These are phyloP conservation scores for Daldinia eschscholtzii DNA, from an alignment of 2,329 filamentous ascomycete species.

Conservation along the genomic window DNA sequence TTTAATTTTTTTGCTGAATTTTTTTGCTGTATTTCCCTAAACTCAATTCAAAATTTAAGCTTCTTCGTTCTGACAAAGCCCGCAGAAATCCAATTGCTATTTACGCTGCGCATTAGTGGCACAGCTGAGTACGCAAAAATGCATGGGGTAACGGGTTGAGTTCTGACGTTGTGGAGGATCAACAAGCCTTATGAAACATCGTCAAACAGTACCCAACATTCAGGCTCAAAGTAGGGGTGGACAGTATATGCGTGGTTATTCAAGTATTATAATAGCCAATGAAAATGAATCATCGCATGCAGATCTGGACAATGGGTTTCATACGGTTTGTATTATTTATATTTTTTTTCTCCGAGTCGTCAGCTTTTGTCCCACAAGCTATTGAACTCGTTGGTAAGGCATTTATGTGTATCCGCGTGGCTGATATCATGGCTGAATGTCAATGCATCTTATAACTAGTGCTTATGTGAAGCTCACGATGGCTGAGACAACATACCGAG, in stretches of 20 bases:
- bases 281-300: background rate
- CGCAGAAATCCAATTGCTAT: background rate
- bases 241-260: conserved; percentile 4
- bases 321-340: background rate
- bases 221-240: conserved; percentile 1
- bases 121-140: conserved; percentile 18
- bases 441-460: background rate
- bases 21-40: background rate
- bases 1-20: background rate
- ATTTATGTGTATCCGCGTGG: background rate
- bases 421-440: background rate
- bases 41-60: background rate
- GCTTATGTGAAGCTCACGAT: background rate
- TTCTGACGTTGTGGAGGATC: conserved; percentile 26
- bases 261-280: conserved; percentile 8
- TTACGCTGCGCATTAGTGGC: conserved; percentile 21
- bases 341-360: background rate
- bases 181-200: conserved; percentile 26
- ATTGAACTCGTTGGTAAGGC: background rate
- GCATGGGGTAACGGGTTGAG: background rate
- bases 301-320: background rate
- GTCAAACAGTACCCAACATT: conserved; percentile 25
- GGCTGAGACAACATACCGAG: background rate
- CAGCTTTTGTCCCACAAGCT: background rate
- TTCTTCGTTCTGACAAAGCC: background rate